Conservation (phyloP, 2,329 filamentous ascomycete genomes). For the Clarireedia paspali region DNA sequence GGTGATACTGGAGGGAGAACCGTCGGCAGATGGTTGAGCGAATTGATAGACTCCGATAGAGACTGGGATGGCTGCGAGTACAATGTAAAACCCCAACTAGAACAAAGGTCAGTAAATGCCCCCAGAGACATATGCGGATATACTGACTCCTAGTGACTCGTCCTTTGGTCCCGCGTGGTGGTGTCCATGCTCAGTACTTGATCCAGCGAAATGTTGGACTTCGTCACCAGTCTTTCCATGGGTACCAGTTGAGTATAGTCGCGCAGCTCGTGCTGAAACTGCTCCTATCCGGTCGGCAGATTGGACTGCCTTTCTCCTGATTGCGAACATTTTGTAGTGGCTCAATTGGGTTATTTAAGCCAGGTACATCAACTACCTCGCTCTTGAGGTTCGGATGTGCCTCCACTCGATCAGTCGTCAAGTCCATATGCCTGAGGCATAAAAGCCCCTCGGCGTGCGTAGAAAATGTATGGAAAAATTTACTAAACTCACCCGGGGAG, state of each 20-base stretch:
- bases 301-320: slow-evolving; percentile 27
- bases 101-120: slow-evolving; percentile 13
- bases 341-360: slow-evolving; percentile 21
- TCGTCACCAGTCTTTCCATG: slow-evolving; percentile 19
- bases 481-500: neutral
- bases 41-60: slow-evolving; percentile 37
- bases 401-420: neutral
- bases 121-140: neutral
- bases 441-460: neutral
- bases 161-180: slow-evolving; percentile 33
- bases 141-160: slow-evolving; percentile 45
- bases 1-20: slow-evolving; percentile 36
- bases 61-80: slow-evolving; percentile 37
- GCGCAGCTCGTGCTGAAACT: slow-evolving; percentile 12
- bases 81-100: slow-evolving; percentile 40
- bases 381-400: neutral
- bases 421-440: neutral
- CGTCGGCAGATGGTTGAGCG: slow-evolving; percentile 32
- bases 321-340: slow-evolving; percentile 27
- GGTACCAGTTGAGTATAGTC: slow-evolving; percentile 19
- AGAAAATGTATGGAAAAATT: no score
- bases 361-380: neutral
- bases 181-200: slow-evolving; percentile 22
- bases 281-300: slow-evolving; percentile 20
- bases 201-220: slow-evolving; percentile 15